These are phyloP conservation scores for Phragmites australis DNA, from an alignment of 176 grass and related monocot species.

Conservation along the genomic window DNA sequence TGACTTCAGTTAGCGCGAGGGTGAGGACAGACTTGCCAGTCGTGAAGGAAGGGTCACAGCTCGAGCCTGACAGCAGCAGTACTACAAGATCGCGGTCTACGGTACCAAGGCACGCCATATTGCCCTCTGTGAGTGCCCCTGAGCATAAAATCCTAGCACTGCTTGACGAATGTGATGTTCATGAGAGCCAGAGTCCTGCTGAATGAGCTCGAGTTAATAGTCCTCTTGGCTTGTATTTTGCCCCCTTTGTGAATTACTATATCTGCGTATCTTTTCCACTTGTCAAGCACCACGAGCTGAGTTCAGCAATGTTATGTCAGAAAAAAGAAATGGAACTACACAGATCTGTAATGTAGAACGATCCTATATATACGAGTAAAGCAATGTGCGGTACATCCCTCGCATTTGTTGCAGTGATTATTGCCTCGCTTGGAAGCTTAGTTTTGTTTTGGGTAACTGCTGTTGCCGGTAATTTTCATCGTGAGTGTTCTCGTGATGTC, in stretches of 20 bases:
- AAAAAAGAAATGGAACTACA: background rate
- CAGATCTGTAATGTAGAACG: slow-evolving; percentile 7
- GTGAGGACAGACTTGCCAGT: slow-evolving; percentile 66
- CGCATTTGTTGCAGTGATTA: background rate
- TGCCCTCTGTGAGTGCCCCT: slow-evolving; percentile 65
- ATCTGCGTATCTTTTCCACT: slow-evolving; percentile 3
- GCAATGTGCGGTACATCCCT: background rate
- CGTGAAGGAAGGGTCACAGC: slow-evolving; percentile 70
- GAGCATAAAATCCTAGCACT: slow-evolving; percentile 60
- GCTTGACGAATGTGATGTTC: slow-evolving; percentile 62
- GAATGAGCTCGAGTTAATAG: slow-evolving; percentile 33
- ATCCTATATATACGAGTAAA: slow-evolving; percentile 21
- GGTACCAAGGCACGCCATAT: slow-evolving; percentile 55
- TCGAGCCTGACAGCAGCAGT: slow-evolving; percentile 60
- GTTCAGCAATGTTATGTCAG: slow-evolving; percentile 5
- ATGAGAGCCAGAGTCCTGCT: slow-evolving; percentile 34
- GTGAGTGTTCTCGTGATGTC: too few species aligned
- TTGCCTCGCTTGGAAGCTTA: background rate
- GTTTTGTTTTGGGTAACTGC: background rate
- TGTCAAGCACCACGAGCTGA: slow-evolving; percentile 20
- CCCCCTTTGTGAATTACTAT: slow-evolving; percentile 30
- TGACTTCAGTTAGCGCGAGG: slow-evolving; percentile 56
- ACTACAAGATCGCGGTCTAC: slow-evolving; percentile 41
- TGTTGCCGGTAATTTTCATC: too few species aligned
- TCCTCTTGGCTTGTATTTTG: background rate